Base-by-base conservation (phyloP, 805 yeast species). In the Candida vaughaniae region DNA sequence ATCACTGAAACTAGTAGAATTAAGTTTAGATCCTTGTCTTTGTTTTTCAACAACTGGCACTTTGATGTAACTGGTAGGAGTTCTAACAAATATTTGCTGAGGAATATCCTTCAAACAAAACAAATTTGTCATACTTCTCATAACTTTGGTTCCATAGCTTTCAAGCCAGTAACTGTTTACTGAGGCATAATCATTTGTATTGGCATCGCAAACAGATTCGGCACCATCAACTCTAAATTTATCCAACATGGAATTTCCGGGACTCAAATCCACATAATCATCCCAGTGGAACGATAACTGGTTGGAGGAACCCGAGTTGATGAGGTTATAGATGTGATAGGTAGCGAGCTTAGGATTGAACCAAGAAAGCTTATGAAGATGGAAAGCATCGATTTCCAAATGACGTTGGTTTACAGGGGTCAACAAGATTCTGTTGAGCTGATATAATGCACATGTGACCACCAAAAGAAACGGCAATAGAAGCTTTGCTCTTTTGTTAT, bases 111-210 rank as follows among this genome's bases (percentile, higher is more conserved):
- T 56, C 10, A 39, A 30, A 38, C 70, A 63, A 42, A 59, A 64
- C 31, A 62, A 44, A 38, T 61, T 50, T 14, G 59, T 52, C 66
- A 62, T 60, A 6, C 60, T 60, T 23, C 70, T 54, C 16, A 43
- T 38, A 5, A 62, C 58, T 39, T 64, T 64, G 27, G 52, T 60
- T 28, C 50, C 34, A 42, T 58, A 58, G 17, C 59, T 46, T 47
- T 64, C 70, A 42, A 63, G 36, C 49, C 53, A 60, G 40, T 62
- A 62, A 16, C 65, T 57, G 36, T 57, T 58, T 25, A 64, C 64
- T 18, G 34, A 36, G 8, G 60, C 60, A 36, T 47, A 61, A 9
- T 43, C 37, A 5, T 35, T 36, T 16, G 58, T 29, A 7, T 30
- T 30, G n/a, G 34, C 31, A 19, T 51, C 57, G 38, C 69, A 64